A percentile compares a stretch with the other conserved stretches of the same genome.
phyloP scores from a whole-genome alignment of 441 rosid species.

The Populus trichocarpa region DNA sequence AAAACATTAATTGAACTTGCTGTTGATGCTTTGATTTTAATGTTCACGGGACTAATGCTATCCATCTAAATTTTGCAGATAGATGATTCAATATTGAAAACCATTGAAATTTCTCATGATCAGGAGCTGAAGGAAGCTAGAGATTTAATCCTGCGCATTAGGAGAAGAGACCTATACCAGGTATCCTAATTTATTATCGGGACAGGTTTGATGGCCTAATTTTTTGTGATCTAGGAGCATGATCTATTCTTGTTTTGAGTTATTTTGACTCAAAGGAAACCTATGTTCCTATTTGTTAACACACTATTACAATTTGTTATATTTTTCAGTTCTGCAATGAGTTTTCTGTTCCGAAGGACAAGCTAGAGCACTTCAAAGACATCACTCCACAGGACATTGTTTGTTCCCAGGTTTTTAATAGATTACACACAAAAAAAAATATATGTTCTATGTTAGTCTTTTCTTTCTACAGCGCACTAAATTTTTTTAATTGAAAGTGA shows the following conservation, averaged over 20 bases:
- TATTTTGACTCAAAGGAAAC: background rate
- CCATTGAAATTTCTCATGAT: conserved; percentile 39
- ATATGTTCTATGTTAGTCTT: conserved; percentile 2
- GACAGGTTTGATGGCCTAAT: background rate
- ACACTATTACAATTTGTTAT: background rate
- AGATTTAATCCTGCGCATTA: conserved; percentile 54
- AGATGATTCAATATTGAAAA: conserved; percentile 22
- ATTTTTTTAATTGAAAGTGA: conserved; percentile 14
- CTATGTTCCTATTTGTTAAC: background rate
- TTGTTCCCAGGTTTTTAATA: conserved; percentile 59
- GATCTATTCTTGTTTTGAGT: background rate
- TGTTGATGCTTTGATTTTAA: conserved; percentile 1
- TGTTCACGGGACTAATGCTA: conserved; percentile 24
- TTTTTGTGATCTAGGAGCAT: background rate
- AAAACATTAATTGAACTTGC: background rate
- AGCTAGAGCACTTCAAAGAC: conserved; percentile 46
- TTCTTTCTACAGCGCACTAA: conserved; percentile 14
- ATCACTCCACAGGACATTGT: conserved; percentile 59
- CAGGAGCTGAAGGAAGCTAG: conserved; percentile 59
- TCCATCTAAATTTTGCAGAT: background rate
- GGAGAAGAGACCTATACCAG: conserved; percentile 62
- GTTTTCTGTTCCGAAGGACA: conserved; percentile 58
- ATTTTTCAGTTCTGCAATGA: conserved; percentile 64
- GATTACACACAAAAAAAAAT: background rate
- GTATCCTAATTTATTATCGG: conserved; percentile 20